These are phyloP conservation scores for Zygoascus hellenicus DNA, from an alignment of 1,139 yeast species.

Conservation along the genomic window DNA sequence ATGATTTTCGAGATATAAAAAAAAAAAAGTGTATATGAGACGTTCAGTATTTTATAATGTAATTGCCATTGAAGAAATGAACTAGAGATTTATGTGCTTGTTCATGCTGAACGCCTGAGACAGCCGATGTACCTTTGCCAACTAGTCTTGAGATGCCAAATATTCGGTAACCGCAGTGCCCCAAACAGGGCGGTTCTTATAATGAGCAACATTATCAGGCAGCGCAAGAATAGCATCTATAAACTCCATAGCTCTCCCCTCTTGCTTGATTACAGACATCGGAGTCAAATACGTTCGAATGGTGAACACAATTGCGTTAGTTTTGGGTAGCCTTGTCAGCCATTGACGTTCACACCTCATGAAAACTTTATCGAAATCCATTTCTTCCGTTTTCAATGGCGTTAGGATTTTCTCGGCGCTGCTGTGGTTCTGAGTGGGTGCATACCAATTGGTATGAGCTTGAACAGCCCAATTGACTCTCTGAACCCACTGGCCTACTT, in stretches of 20 bases:
- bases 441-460: conserved; percentile 46
- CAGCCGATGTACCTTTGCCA: not conserved
- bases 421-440: conserved; percentile 49
- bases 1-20: no score
- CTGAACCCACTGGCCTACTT: conserved; percentile 49
- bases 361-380: conserved; percentile 53
- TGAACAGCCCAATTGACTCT: conserved; percentile 61
- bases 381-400: conserved; percentile 39
- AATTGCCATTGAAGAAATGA: no score
- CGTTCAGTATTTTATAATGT: no score
- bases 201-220: conserved; percentile 53
- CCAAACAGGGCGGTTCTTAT: conserved; percentile 59
- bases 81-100: no score
- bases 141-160: conserved; percentile 24
- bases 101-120: not conserved
- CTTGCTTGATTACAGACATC: conserved; percentile 47
- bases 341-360: conserved; percentile 59
- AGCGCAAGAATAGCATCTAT: conserved; percentile 53
- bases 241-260: conserved; percentile 40
- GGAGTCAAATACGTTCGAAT: conserved; percentile 64
- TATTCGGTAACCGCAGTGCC: conserved; percentile 55
- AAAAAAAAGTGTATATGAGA: no score
- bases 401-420: conserved; percentile 25
- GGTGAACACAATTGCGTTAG: conserved; percentile 51
- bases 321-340: conserved; percentile 51